Evolutionary conservation across 768 basidiomycete genomes (phyloP).

Genomic region (Boletales sp.): DNA sequence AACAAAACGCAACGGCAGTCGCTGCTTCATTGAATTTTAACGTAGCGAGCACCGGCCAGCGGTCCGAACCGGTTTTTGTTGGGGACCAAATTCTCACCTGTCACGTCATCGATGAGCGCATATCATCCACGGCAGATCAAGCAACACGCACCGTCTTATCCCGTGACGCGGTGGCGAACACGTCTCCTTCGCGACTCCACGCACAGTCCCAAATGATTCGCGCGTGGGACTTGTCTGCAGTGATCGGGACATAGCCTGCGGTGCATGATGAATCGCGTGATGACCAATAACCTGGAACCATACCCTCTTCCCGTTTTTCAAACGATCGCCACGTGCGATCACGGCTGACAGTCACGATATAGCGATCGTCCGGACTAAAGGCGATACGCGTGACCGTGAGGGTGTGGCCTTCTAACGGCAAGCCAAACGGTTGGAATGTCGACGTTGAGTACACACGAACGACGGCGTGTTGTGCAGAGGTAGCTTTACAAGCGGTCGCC

Average conservation of each 20-base stretch:
- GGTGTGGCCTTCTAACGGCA: conserved; percentile 76
- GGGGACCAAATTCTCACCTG: conserved; percentile 85
- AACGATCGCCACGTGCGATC: conserved; percentile 92
- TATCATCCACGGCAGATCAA: neutral
- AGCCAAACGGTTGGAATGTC: conserved; percentile 67
- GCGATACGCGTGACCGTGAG: conserved; percentile 88
- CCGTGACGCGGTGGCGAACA: conserved; percentile 91
- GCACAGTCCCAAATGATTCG: conserved; percentile 96
- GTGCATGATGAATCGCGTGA: neutral
- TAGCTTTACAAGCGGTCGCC: conserved; percentile 90
- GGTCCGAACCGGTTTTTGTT: conserved; percentile 22
- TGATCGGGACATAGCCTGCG: conserved; percentile 58
- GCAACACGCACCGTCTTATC: conserved; percentile 76
- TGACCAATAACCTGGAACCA: neutral
- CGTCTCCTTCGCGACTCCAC: conserved; percentile 72
- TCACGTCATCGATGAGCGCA: neutral
- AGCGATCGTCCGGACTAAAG: conserved; percentile 83
- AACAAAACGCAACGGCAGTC: conserved; percentile 73
- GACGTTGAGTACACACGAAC: conserved; percentile 76
- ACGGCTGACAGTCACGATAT: conserved; percentile 80
- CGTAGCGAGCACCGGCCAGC: conserved; percentile 58
- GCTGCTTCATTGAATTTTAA: conserved; percentile 74
- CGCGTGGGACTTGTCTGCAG: conserved; percentile 78
- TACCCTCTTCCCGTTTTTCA: conserved; percentile 45
- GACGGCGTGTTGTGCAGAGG: conserved; percentile 83